A percentile compares a stretch with the other conserved stretches of the same genome.
phyloP scores from a whole-genome alignment of 176 grass and related monocot genomes.

The Carex cristatella region DNA sequence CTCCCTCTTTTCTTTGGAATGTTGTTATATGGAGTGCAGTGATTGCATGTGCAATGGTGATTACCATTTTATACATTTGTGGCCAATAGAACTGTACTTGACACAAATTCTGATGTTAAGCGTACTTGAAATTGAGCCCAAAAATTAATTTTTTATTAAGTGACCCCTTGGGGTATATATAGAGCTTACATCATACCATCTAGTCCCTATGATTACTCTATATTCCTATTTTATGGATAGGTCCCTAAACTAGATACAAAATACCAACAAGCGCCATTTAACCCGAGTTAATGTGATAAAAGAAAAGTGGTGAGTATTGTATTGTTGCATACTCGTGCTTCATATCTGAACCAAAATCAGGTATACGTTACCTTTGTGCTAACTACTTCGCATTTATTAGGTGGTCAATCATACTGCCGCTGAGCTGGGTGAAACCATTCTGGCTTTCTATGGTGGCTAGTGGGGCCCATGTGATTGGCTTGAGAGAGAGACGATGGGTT shows the following conservation, averaged over 20 bases:
- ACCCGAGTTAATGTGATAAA: neutral
- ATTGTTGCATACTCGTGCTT: constrained; percentile 3
- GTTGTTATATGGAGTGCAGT: neutral
- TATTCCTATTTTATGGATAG: no score
- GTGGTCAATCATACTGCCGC: constrained; percentile 82
- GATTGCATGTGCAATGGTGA: neutral
- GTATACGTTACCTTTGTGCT: constrained; percentile 4
- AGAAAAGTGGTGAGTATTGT: neutral
- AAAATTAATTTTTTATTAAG: no score
- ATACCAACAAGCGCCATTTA: neutral
- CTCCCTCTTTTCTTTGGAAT: constrained; percentile 6
- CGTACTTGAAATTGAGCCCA: no score
- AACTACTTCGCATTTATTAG: constrained; percentile 33
- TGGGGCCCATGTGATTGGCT: constrained; percentile 59
- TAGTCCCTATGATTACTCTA: no score
- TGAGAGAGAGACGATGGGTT: constrained; percentile 83
- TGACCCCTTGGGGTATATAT: no score
- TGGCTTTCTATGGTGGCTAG: constrained; percentile 65
- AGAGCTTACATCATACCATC: no score
- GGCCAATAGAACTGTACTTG: neutral
- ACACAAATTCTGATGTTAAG: constrained; percentile 1
- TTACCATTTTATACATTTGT: neutral
- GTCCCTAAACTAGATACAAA: no score
- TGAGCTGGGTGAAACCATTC: constrained; percentile 78
- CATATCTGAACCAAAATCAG: constrained; percentile 3